These are phyloP conservation scores for Phalaenopsis hybrid DNA, from an alignment of 116 monocot genomes.

Conservation along the genomic window DNA sequence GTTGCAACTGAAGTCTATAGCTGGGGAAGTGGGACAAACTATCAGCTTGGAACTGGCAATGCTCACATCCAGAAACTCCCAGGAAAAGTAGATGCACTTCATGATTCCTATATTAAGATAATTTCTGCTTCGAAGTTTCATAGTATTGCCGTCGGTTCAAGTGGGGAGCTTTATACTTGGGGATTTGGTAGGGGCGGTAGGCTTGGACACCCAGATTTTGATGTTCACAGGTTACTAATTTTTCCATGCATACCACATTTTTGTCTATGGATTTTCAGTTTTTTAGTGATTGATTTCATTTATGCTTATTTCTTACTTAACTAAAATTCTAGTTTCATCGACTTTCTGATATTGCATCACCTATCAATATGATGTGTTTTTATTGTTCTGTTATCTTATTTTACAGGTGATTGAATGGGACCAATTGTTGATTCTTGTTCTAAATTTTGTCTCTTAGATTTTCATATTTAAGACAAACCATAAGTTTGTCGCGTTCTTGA, in stretches of 20 bases:
- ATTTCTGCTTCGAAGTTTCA: constrained; percentile 88
- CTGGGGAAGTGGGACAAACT: constrained; percentile 99
- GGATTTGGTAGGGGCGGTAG: constrained; percentile 98
- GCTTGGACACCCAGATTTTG: constrained; percentile 98
- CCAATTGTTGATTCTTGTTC: not conserved
- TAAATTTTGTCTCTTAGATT: not conserved
- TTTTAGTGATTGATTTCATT: not conserved
- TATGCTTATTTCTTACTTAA: not conserved
- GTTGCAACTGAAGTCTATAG: constrained; percentile 85
- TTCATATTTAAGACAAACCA: constrained; percentile 1
- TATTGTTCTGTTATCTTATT: not conserved
- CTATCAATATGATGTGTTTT: not conserved
- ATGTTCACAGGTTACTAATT: constrained; percentile 75
- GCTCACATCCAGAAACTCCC: constrained; percentile 91
- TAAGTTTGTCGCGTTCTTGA: not conserved
- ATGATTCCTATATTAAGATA: constrained; percentile 53
- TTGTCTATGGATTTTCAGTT: not conserved
- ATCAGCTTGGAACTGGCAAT: constrained; percentile 98
- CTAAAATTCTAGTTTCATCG: not conserved
- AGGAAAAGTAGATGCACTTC: constrained; percentile 87
- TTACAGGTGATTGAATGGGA: not conserved
- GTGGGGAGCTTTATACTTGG: constrained; percentile 93
- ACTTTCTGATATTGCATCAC: not conserved
- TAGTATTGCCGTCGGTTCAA: constrained; percentile 68
- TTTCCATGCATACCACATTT: not conserved